These are phyloP conservation scores for Geotrichum europaeum DNA, from an alignment of 1,139 yeast species.

Conservation along the genomic window DNA sequence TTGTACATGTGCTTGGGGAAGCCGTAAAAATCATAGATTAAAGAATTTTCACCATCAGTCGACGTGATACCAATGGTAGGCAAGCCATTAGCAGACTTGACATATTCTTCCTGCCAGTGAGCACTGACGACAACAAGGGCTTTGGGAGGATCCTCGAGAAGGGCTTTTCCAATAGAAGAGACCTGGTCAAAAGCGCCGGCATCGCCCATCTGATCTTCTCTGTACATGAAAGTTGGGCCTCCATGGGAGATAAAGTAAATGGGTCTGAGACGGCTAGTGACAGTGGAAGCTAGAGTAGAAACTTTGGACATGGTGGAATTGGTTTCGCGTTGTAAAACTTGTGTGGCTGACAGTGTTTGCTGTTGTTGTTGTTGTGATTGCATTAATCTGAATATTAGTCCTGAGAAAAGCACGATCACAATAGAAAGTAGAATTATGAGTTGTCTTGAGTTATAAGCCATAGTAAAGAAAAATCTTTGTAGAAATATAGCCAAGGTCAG, in stretches of 20 bases:
- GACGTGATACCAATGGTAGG: slow-evolving; percentile 18
- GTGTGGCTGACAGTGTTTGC: background rate
- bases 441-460: background rate
- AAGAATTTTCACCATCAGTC: slow-evolving; percentile 18
- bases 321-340: background rate
- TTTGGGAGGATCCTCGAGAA: slow-evolving; percentile 41
- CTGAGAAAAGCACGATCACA: background rate
- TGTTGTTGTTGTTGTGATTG: background rate
- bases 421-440: background rate
- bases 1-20: slow-evolving; percentile 60
- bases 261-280: slow-evolving; percentile 36
- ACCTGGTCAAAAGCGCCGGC: slow-evolving; percentile 55
- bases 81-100: background rate
- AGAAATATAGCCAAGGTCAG: background rate
- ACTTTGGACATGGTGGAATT: background rate
- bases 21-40: slow-evolving; percentile 69
- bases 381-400: background rate
- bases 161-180: slow-evolving; percentile 45
- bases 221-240: slow-evolving; percentile 67
- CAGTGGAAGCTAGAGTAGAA: background rate
- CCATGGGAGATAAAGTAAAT: slow-evolving; percentile 70
- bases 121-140: slow-evolving; percentile 67
- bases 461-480: background rate
- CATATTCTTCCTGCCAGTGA: slow-evolving; percentile 57
- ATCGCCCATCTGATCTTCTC: slow-evolving; percentile 37